phyloP scores from a whole-genome alignment of 208 protist species.

The Acanthamoeba triangularis region DNA sequence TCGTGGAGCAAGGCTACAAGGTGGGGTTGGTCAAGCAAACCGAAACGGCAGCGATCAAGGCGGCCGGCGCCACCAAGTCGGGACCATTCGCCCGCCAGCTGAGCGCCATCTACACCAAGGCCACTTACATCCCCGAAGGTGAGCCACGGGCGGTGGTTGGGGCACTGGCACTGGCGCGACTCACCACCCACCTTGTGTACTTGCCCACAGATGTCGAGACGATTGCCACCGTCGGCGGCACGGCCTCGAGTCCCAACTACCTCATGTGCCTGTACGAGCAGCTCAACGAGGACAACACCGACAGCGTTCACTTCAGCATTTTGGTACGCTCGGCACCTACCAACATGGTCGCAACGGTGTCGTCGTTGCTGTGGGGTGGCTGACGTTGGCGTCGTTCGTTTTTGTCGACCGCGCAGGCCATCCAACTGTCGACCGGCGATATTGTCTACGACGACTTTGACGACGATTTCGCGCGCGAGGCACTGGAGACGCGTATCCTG shows the following conservation, averaged over 20 bases:
- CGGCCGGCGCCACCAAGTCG: constrained; percentile 59
- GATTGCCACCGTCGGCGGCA: not conserved
- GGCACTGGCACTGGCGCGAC: no score
- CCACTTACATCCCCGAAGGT: constrained; percentile 84
- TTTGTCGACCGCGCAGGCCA: not conserved
- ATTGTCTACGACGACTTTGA: constrained; percentile 89
- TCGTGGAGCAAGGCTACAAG: constrained; percentile 88
- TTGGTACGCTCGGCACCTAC: no score
- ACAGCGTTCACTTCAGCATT: constrained; percentile 53
- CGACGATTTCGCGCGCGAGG: constrained; percentile 82
- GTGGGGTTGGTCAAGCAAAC: constrained; percentile 88
- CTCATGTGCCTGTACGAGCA: constrained; percentile 73
- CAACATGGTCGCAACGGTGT: no score
- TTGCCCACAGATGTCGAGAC: constrained; percentile 26
- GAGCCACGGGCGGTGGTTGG: no score
- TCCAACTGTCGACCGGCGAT: constrained; percentile 85
- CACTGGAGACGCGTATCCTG: constrained; percentile 87
- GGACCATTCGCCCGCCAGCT: constrained; percentile 82
- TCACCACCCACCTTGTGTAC: no score
- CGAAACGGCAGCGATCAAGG: constrained; percentile 86
- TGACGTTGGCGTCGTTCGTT: not conserved
- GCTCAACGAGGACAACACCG: not conserved
- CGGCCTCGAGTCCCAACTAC: constrained; percentile 12
- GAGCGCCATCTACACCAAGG: constrained; percentile 82
- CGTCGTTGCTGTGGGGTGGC: no score